A percentile compares a stretch with the other conserved stretches of the same genome.
Conservation (phyloP, 495 filamentous ascomycete species). For the Achaetomiella virescens region DNA sequence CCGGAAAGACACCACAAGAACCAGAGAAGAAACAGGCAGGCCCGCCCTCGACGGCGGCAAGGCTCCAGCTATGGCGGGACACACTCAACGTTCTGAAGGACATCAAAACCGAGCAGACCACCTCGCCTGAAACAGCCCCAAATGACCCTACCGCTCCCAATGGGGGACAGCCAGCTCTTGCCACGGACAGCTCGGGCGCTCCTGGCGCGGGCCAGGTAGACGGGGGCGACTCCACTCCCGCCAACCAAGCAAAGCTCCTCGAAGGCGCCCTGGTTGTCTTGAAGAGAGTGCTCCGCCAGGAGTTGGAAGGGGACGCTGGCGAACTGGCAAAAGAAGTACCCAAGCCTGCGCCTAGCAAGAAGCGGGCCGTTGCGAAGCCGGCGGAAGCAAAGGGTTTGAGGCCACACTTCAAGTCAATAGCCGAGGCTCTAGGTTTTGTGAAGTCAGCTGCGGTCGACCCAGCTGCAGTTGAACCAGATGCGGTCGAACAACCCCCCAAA, state of each 20-base stretch:
- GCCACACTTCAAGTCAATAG: neutral
- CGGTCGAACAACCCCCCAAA: too few relatives aligned
- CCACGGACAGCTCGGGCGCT: too few relatives aligned
- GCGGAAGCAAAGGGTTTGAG: neutral
- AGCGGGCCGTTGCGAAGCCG: neutral
- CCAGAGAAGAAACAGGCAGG: neutral
- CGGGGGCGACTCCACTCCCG: neutral
- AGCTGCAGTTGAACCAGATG: too few relatives aligned
- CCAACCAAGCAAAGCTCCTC: neutral
- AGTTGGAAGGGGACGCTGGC: neutral
- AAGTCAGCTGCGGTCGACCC: neutral
- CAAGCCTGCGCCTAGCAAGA: neutral
- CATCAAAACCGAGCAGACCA: neutral
- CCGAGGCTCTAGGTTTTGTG: neutral
- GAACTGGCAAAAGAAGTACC: neutral
- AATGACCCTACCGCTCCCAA: neutral
- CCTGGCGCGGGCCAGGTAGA: neutral
- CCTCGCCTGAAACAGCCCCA: neutral
- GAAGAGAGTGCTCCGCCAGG: neutral
- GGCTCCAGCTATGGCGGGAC: slow-evolving; percentile 10
- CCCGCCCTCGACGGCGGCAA: neutral
- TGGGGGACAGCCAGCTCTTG: neutral
- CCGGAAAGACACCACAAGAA: neutral
- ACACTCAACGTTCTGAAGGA: slow-evolving; percentile 12
- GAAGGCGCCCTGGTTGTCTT: neutral